phyloP scores from a whole-genome alignment of 2,329 filamentous ascomycete genomes.

The Albophoma yamanashiensis region DNA sequence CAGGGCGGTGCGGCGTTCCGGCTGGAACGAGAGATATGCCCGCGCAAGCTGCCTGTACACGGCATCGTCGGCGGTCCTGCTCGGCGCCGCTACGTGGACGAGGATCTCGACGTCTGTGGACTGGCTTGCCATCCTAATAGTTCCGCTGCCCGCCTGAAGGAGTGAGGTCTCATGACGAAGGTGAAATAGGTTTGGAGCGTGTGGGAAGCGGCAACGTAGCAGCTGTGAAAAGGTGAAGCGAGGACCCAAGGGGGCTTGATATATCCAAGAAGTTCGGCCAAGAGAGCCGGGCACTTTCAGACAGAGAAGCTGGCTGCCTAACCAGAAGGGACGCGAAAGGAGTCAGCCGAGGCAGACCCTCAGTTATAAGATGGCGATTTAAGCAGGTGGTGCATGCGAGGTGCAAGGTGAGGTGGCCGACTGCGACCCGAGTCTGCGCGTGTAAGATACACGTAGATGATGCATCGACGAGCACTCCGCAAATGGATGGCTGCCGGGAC shows the following conservation, averaged over 20 bases:
- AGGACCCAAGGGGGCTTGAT: not conserved
- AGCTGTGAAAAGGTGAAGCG: not conserved
- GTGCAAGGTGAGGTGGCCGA: no score
- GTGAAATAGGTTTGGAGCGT: not conserved
- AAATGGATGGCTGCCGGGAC: not conserved
- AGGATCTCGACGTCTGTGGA: conserved; percentile 37
- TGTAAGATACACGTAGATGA: not conserved
- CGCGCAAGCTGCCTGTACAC: conserved; percentile 37
- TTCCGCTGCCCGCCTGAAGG: not conserved
- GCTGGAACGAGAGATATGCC: conserved; percentile 39
- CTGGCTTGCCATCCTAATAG: conserved; percentile 14
- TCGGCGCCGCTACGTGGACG: conserved; percentile 43
- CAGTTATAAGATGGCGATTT: no score
- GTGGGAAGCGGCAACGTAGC: not conserved
- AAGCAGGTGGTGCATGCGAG: not conserved
- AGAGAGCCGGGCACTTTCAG: not conserved
- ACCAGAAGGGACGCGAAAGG: not conserved
- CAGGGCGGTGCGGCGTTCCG: conserved; percentile 9
- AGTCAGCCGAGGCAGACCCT: not conserved
- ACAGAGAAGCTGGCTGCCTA: not conserved
- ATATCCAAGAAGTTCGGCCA: not conserved
- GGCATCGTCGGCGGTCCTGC: conserved; percentile 34
- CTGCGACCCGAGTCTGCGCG: no score
- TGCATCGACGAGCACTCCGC: no score
- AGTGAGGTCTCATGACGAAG: conserved; percentile 1